Conservation (phyloP, 163 green algal species). For the Scenedesmus sp. region DNA sequence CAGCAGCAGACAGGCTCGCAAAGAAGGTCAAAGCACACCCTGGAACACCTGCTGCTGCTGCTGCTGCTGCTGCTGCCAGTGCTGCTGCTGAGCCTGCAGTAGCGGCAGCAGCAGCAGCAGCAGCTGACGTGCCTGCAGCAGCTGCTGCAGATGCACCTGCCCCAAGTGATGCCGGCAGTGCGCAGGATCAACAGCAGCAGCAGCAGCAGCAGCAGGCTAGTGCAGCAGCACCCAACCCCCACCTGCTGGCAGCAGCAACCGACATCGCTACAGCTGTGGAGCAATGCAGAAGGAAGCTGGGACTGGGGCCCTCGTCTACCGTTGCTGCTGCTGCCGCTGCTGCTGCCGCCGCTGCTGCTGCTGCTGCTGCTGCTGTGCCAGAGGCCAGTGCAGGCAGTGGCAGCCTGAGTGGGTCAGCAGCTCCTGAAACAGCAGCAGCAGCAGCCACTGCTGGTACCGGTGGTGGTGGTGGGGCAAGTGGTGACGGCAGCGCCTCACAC, state of each 20-base stretch:
- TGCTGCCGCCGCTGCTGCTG: not conserved
- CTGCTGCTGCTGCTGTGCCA: not conserved
- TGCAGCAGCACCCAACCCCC: not conserved
- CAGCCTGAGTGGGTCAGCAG: not conserved
- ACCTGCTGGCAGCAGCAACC: not conserved
- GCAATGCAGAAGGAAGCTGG: conserved; percentile 31
- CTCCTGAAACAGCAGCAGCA: not conserved
- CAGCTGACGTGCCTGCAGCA: not conserved
- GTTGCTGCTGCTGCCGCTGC: conserved; percentile 1
- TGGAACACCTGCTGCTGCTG: no score
- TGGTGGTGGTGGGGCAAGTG: not conserved
- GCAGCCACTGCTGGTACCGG: not conserved
- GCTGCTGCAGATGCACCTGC: not conserved
- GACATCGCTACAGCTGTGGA: conserved; percentile 34
- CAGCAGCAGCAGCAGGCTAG: not conserved
- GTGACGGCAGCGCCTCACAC: not conserved
- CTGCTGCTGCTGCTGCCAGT: not conserved
- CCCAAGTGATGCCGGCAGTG: not conserved
- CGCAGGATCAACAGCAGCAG: not conserved
- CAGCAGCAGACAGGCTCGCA: conserved; percentile 9
- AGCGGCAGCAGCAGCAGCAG: not conserved
- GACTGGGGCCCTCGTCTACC: not conserved
- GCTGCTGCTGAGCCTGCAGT: not conserved
- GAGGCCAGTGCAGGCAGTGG: not conserved
- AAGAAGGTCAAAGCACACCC: not conserved